A percentile compares a stretch with the other conserved stretches of the same genome.
These are phyloP conservation scores for Hyaloscypha bicolor DNA, from an alignment of 495 filamentous ascomycete species.

Conservation along the genomic window DNA sequence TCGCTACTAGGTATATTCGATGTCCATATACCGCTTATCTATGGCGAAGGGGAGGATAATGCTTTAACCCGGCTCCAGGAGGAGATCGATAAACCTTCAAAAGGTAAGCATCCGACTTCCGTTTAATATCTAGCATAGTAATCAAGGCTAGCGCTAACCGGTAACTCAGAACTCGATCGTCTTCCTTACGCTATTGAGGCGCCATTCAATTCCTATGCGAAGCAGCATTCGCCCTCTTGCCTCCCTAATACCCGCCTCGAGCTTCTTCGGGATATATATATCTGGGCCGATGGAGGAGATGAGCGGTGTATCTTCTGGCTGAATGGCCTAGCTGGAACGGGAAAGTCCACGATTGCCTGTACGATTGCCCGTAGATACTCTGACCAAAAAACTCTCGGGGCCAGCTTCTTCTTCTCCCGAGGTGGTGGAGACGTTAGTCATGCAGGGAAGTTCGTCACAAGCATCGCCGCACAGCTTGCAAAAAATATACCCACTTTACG, in stretches of 20 bases:
- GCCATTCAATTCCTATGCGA: slow-evolving; percentile 8
- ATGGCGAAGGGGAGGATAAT: no score
- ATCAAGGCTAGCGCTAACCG: no score
- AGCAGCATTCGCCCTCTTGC: slow-evolving; percentile 18
- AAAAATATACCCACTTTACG: not conserved
- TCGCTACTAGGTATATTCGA: no score
- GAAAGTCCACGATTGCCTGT: slow-evolving; percentile 18
- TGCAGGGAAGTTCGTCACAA: slow-evolving; percentile 29
- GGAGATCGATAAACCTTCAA: no score
- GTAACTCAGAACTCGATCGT: no score
- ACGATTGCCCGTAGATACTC: slow-evolving; percentile 17
- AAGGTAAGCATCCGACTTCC: no score
- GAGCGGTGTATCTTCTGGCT: slow-evolving; percentile 39
- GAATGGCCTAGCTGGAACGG: not conserved
- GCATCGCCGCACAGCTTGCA: slow-evolving; percentile 10
- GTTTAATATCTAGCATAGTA: no score
- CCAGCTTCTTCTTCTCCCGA: slow-evolving; percentile 20
- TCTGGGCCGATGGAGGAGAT: slow-evolving; percentile 17
- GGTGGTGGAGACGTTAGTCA: slow-evolving; percentile 28
- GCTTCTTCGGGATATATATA: slow-evolving; percentile 19
- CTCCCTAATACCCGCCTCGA: slow-evolving; percentile 24
- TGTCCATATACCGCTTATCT: no score
- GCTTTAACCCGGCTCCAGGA: no score
- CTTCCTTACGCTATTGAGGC: not conserved
- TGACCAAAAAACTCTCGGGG: slow-evolving; percentile 18